phyloP scores from a whole-genome alignment of 2,329 filamentous ascomycete genomes.

The Aspergillus awamori region DNA sequence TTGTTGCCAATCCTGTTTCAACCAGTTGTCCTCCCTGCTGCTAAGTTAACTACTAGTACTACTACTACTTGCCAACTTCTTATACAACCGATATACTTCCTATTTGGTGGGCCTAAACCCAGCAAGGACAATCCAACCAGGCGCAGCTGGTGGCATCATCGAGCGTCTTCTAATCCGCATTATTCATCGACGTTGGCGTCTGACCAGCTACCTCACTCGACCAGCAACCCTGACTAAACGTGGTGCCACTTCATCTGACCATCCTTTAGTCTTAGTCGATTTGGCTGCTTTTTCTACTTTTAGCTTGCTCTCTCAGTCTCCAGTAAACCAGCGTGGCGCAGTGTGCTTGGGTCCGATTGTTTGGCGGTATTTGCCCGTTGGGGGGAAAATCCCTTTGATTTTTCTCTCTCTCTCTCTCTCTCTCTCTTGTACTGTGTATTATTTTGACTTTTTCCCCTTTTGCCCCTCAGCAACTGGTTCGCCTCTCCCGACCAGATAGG shows the following conservation, averaged over 20 bases:
- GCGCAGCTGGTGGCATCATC: constrained; percentile 19
- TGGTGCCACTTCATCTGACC: constrained; percentile 23
- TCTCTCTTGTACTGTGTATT: background rate
- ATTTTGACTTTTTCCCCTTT: constrained; percentile 5
- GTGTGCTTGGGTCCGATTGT: constrained; percentile 12
- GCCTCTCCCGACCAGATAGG: constrained; percentile 9
- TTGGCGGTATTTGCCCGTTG: background rate
- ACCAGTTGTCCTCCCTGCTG: background rate
- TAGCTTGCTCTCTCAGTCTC: constrained; percentile 1
- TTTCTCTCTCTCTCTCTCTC: constrained; percentile 4
- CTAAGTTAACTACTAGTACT: background rate
- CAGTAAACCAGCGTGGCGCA: constrained; percentile 21
- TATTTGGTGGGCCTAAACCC: constrained; percentile 7
- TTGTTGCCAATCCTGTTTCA: background rate
- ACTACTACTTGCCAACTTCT: background rate
- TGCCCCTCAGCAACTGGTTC: constrained; percentile 14
- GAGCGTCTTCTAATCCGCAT: constrained; percentile 20
- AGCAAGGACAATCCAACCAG: background rate
- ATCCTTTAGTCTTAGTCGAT: constrained; percentile 2
- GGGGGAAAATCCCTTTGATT: background rate
- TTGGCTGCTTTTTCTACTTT: constrained; percentile 9
- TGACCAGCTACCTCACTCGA: background rate
- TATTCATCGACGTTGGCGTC: constrained; percentile 8
- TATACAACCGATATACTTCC: background rate
- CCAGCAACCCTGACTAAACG: constrained; percentile 13